phyloP scores from a whole-genome alignment of 441 rosid genomes.

The Populus hybrid region DNA sequence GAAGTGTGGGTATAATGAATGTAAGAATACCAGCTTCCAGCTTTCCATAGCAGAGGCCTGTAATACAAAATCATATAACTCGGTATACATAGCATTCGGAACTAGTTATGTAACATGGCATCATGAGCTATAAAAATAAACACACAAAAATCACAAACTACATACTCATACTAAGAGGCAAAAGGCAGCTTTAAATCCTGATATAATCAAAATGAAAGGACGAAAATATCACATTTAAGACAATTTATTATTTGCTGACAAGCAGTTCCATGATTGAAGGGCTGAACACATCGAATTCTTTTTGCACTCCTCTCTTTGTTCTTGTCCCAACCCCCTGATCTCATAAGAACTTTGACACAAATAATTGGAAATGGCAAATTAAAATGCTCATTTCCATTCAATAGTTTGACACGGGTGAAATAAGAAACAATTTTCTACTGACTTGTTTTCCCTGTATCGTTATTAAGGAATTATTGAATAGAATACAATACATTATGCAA shows the following conservation, averaged over 20 bases:
- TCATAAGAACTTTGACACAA: background rate
- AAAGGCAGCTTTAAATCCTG: background rate
- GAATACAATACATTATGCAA: background rate
- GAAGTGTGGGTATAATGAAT: constrained; percentile 75
- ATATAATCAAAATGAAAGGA: background rate
- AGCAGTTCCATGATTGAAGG: background rate
- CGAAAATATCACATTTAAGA: background rate
- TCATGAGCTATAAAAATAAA: background rate
- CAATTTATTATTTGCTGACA: background rate
- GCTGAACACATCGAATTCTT: background rate
- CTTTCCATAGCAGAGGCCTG: constrained; percentile 95
- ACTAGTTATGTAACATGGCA: background rate
- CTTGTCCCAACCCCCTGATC: background rate
- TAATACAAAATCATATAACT: background rate
- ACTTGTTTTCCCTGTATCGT: no score
- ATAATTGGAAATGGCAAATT: background rate
- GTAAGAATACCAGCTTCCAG: constrained; percentile 91
- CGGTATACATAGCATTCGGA: background rate
- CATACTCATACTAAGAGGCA: background rate
- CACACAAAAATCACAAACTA: background rate
- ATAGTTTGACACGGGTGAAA: background rate
- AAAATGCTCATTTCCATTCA: background rate
- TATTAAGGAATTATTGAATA: background rate
- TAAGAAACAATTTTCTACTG: background rate
- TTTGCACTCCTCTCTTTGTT: background rate